Evolutionary conservation across 202 grass and related monocot genomes (phyloP), one percentile per base, ranked within the genome.

Genomic region (Schoenoplectus triqueter): DNA sequence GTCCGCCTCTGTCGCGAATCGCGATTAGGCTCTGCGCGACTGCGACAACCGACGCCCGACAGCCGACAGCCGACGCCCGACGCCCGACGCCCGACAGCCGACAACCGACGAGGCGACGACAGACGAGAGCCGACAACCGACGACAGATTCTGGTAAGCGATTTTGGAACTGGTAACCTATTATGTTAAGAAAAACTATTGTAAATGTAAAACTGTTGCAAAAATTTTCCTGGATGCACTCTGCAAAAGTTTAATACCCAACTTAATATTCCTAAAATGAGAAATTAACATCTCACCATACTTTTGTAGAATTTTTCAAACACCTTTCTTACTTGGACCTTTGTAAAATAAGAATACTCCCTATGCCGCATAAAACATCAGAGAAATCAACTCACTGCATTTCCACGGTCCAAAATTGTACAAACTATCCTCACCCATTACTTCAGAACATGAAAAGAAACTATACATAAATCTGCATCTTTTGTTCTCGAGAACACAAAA

Each of bases 321-420:
- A 71, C 2, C 9, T 47, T 71, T 71, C 42, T 18, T 69, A 54
- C n/a, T 66, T 63, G 10, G 13, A 72, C 80, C 42, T 61, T 60
- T 88, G 85, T 45, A 69, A 69, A n/a, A 66, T 66, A 21, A 39
- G 19, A 59, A 59, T 59, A 59, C 61, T 66, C 3, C 22, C 9
- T 40, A 41, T 13, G 11, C 10, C 10, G 6, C 61, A 20, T 64
- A 64, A 17, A 6, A 20, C n/a, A 64, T 6, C 18, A 64, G 64
- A 67, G 9, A 67, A 67, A 67, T 66, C 14, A 41, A 68, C 61
- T 64, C 61, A 64, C 2, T 7, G 5, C 1, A 20, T 64, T 4
- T 64, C 61, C 21, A 71, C 13, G 4, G 40, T 39, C 7, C 31
- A 15, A 44, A 69, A 45, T 14, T 69, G 39, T 40, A 42, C 39